Conservation (phyloP, 2,329 filamentous ascomycete genomes). For the Immersiporthe knoxdaviesiana region DNA sequence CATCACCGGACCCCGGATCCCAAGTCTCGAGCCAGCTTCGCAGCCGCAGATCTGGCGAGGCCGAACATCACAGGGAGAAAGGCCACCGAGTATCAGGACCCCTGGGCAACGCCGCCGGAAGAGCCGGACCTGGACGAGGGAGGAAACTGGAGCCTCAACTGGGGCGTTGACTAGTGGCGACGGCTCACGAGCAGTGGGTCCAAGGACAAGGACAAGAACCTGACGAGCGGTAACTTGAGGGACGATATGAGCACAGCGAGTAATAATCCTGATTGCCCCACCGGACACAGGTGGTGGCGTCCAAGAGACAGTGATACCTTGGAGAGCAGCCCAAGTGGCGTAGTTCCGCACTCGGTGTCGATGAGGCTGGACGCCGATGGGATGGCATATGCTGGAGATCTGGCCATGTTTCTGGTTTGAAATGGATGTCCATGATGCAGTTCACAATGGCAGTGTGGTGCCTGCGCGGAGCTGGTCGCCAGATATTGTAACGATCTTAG, state of each 20-base stretch:
- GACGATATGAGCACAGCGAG: neutral
- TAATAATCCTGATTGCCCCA: neutral
- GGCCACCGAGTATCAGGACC: conserved; percentile 28
- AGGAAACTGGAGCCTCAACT: conserved; percentile 36
- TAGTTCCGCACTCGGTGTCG: neutral
- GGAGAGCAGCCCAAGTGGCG: neutral
- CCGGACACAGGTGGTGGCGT: neutral
- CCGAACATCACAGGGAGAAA: conserved; percentile 15
- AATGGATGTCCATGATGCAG: too few relatives aligned
- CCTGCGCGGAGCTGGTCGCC: neutral
- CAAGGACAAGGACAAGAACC: too few relatives aligned
- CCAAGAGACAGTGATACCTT: neutral
- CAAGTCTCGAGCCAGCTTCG: conserved; percentile 23
- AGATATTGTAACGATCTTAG: neutral
- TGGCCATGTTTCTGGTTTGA: conserved; percentile 3
- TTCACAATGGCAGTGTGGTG: neutral
- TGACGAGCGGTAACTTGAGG: neutral
- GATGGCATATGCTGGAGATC: conserved; percentile 15
- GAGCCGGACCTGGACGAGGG: conserved; percentile 26
- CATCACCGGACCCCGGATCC: conserved; percentile 15
- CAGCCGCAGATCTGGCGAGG: conserved; percentile 29
- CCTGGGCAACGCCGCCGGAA: conserved; percentile 31
- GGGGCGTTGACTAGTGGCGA: conserved; percentile 40
- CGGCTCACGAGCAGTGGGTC: neutral
- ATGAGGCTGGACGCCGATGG: conserved; percentile 16